phyloP scores from a whole-genome alignment of 1,284 basidiomycete species.

The Takashimella tepidaria region DNA sequence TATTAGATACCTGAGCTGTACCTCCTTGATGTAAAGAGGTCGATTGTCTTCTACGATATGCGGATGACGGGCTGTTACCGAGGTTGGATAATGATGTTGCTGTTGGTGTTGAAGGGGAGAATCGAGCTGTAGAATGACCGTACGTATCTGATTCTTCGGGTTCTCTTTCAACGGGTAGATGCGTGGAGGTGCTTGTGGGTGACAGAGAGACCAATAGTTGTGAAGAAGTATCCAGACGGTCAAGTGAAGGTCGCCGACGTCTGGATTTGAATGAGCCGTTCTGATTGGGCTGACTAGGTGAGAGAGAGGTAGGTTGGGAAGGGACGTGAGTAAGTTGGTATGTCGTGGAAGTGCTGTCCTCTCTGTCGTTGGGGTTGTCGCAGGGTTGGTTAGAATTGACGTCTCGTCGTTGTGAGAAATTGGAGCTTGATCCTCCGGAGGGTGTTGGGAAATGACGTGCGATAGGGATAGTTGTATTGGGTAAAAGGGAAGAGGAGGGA shows the following conservation, averaged over 20 bases:
- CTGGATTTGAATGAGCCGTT: background rate
- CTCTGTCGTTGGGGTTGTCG: no score
- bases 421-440: no score
- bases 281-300: no score
- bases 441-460: background rate
- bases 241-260: background rate
- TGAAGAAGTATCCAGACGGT: background rate
- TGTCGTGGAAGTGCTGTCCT: no score
- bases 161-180: background rate
- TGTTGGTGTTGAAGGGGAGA: background rate
- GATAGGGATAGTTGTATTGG: slow-evolving; percentile 9
- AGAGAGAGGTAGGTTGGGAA: background rate
- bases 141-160: background rate
- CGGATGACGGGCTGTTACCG: background rate
- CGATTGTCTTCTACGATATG: background rate
- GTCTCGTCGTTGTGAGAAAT: no score
- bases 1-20: no score
- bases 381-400: no score
- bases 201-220: background rate
- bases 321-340: no score
- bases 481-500: no score
- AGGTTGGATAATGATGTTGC: background rate
- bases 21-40: background rate
- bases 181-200: background rate
- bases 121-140: background rate